phyloP scores from a whole-genome alignment of 768 basidiomycete genomes.

The Phylloporus scabripes region DNA sequence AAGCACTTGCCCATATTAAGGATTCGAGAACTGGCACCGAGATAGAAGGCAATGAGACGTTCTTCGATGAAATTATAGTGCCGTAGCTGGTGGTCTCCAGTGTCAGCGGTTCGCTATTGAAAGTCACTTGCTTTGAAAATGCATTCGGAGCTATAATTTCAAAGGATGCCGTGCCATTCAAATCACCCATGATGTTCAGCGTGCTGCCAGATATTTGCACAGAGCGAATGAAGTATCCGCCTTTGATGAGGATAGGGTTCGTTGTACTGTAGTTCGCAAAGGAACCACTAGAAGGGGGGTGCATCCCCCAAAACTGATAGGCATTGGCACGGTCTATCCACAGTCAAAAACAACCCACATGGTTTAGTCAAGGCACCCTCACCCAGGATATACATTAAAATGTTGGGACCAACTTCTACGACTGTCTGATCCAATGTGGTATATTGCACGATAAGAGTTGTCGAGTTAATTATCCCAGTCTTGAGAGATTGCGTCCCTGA shows the following conservation, averaged over 20 bases:
- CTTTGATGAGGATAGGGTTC: constrained; percentile 43
- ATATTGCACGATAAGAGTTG: constrained; percentile 40
- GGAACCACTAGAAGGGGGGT: constrained; percentile 33
- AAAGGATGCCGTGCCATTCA: constrained; percentile 39
- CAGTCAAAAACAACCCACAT: background rate
- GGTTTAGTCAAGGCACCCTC: constrained; percentile 3
- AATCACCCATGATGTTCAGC: constrained; percentile 41
- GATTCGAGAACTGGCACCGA: constrained; percentile 17
- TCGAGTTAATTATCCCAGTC: constrained; percentile 32
- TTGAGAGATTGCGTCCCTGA: constrained; percentile 30
- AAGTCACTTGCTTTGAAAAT: constrained; percentile 36
- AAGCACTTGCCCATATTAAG: constrained; percentile 14
- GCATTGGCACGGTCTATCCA: constrained; percentile 41
- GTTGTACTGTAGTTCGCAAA: constrained; percentile 34
- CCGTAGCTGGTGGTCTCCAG: constrained; percentile 38
- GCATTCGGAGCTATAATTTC: constrained; percentile 44
- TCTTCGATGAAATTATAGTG: constrained; percentile 29
- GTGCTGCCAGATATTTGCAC: constrained; percentile 32
- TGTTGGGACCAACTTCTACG: constrained; percentile 36
- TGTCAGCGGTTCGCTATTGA: constrained; percentile 36
- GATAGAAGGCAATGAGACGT: constrained; percentile 9
- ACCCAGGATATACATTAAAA: constrained; percentile 44
- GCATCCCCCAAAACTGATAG: constrained; percentile 48
- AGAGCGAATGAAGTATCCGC: constrained; percentile 44
- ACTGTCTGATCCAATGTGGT: constrained; percentile 44